A percentile compares a stretch with the other conserved stretches of the same genome.
phyloP scores from a whole-genome alignment of 106 monocot species.

The Platanthera guangdongensis region DNA sequence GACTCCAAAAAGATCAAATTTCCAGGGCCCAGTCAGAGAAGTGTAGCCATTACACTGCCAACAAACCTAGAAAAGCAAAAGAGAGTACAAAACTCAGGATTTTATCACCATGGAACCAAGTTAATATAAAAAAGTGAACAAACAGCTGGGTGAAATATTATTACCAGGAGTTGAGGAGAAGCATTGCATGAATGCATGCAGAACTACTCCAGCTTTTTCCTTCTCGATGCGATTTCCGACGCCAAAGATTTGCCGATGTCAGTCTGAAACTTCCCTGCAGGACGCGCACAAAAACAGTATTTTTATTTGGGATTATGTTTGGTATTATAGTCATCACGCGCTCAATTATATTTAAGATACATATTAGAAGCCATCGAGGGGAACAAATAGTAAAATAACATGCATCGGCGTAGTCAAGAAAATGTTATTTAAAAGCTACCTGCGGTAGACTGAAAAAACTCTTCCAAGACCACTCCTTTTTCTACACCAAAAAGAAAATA shows the following conservation, averaged over 20 bases:
- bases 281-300: not conserved
- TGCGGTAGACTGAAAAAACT: conserved; percentile 93
- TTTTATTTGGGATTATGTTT: not conserved
- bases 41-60: too few species aligned
- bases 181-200: too few species aligned
- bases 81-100: too few species aligned
- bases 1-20: too few species aligned
- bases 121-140: too few species aligned
- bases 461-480: conserved; percentile 71
- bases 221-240: conserved; percentile 41
- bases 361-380: not conserved
- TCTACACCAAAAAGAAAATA: conserved; percentile 41
- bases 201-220: conserved; percentile 7
- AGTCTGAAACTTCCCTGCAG: conserved; percentile 68
- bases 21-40: too few species aligned
- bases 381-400: not conserved
- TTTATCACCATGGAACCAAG: too few species aligned
- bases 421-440: conserved; percentile 27
- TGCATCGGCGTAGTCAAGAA: not conserved
- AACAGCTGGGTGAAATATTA: too few species aligned
- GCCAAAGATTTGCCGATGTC: conserved; percentile 92
- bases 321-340: too few species aligned
- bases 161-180: too few species aligned
- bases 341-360: not conserved
- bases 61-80: too few species aligned